Evolutionary conservation across 768 basidiomycete genomes (phyloP), one percentile per base, ranked within the genome.

Genomic region (Tremella fuciformis): DNA sequence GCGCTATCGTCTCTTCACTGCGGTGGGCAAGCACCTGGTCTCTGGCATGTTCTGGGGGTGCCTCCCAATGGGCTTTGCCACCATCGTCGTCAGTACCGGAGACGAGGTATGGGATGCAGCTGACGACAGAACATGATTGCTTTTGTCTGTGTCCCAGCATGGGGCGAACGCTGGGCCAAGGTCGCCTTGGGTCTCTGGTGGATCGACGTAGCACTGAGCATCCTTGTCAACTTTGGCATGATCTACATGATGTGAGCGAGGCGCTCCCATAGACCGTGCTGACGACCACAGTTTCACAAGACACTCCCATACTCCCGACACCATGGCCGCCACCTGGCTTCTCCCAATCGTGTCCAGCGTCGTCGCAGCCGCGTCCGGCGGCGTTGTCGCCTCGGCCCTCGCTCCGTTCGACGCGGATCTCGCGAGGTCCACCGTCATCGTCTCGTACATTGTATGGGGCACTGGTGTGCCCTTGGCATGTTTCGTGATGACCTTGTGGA

Each of bases 261-360:
- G 60, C 24, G 4, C 2, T 51, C 16, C 7, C 19, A 18, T 49
- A 18, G 22, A 26, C 51, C 26, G 25, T 19, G 18, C 46, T 34
- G 9, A 57, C 18, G 13, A n/a, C 22, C 34, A 26, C 81, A 87
- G 83, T 84, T 73, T 83, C 75, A 73, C 80, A 39, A 66, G 82
- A n/a, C 85, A 89, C n/a, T 76, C 79, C 7, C 85, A 88, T 68
- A 75, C 83, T 0, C 67, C 85, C 3, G 78, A 81, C 42, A 70
- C 77, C 1, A 82, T 88, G 81, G 84, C 84, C 0, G 77, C 85
- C 19, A 73, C 80, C 21, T 89, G 88, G 88, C 78, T 89, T 8
- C 84, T 90, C 26, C 89, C 89, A 0, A 82, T 88, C 9, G 85
- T 90, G 2, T 83, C 88, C 0, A 80, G 86, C 15, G 82, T 87